A percentile compares a stretch with the other conserved stretches of the same genome.
phyloP scores from a whole-genome alignment of 306 rosid species.

The Acacia confusa region DNA sequence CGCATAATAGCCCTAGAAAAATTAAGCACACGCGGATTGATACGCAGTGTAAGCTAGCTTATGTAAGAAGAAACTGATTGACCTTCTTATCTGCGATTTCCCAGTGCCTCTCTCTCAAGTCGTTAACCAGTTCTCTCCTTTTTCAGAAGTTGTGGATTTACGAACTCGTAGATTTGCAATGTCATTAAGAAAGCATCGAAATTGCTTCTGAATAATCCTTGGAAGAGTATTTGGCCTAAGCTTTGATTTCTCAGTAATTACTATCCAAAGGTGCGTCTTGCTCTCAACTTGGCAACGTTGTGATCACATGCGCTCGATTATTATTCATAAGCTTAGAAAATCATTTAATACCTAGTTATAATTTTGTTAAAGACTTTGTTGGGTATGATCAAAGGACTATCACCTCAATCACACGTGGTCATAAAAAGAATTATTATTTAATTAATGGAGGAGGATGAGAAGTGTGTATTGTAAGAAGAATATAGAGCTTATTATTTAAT shows the following conservation, averaged over 20 bases:
- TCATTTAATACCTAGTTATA: constrained; percentile 22
- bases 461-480: no score
- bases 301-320: neutral
- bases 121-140: constrained; percentile 30
- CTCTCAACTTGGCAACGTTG: constrained; percentile 8
- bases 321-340: constrained; percentile 23
- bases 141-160: constrained; percentile 20
- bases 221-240: constrained; percentile 18
- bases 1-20: neutral
- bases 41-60: neutral
- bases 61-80: neutral
- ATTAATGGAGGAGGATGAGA: no score
- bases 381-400: neutral
- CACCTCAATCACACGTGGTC: neutral
- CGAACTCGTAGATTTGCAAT: neutral
- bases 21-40: neutral
- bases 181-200: constrained; percentile 11
- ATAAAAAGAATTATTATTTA: no score
- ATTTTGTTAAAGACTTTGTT: constrained; percentile 1
- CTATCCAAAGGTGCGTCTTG: constrained; percentile 28
- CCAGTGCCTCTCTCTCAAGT: constrained; percentile 14
- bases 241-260: constrained; percentile 29
- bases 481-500: no score
- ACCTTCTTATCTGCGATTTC: constrained; percentile 60
- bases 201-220: neutral